A percentile compares a stretch with the other conserved stretches of the same genome.
Evolutionary conservation across 495 filamentous ascomycete species (phyloP).

Genomic region (Glutinoglossum americanum): DNA sequence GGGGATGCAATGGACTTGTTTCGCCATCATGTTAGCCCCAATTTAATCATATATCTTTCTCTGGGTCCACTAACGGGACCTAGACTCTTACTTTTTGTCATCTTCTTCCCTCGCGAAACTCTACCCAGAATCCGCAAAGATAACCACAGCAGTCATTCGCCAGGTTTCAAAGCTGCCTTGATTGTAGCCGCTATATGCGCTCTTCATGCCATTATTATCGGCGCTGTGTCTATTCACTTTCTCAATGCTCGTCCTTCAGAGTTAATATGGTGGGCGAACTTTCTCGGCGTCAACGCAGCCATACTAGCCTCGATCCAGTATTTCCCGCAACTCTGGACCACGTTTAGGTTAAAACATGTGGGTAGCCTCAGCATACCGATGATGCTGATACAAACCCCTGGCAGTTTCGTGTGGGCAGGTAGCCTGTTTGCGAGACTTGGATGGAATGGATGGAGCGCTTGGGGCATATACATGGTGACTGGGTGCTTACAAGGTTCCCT

Average conservation of each 20-base stretch:
- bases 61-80: neutral
- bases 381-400: conserved; percentile 96
- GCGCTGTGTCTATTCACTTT: conserved; percentile 43
- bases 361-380: conserved; percentile 85
- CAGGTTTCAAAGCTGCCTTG: conserved; percentile 51
- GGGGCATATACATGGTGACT: conserved; percentile 73
- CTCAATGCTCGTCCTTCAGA: conserved; percentile 30
- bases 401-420: conserved; percentile 67
- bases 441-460: conserved; percentile 75
- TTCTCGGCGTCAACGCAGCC: conserved; percentile 57
- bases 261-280: conserved; percentile 57
- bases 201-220: conserved; percentile 43
- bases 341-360: conserved; percentile 59
- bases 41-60: neutral
- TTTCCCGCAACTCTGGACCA: conserved; percentile 83
- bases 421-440: conserved; percentile 70
- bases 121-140: conserved; percentile 19
- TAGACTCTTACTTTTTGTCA: conserved; percentile 66
- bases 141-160: conserved; percentile 19
- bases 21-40: conserved; percentile 58
- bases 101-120: conserved; percentile 55
- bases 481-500: conserved; percentile 71
- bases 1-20: conserved; percentile 76
- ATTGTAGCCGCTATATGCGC: conserved; percentile 45
- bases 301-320: conserved; percentile 77